Evolutionary conservation across 2,329 filamentous ascomycete species (phyloP), one percentile per base, ranked within the genome.

Genomic region (Aspergillus cejpii): DNA sequence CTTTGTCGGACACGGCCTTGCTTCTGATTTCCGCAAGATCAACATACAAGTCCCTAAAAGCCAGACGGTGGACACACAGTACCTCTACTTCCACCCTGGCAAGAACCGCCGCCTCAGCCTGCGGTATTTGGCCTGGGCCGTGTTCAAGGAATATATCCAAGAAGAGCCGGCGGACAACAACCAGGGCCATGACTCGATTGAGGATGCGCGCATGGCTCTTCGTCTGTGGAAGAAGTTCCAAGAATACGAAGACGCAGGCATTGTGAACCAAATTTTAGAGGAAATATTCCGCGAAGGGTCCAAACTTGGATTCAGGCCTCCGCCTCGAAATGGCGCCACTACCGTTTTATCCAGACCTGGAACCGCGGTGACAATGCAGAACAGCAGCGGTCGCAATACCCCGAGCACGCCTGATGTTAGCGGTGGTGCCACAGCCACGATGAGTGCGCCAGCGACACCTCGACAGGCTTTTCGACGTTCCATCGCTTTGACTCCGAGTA

Each of bases 1-100:
- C 51, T 98, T 98, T 63, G 79, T 98, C 4, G 92, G 92, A 2
- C 92, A 98, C 60, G 91, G 91, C 3, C 75, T 98, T 33, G 87
- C 87, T 54, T 91, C 92, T 56, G 92, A 98, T 67, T 97, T 98
- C 70, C 87, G 92, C 42, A 94, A 94, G 44, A 94, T 95, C 69
- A 98, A 98, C 66, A 96, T 98, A 44, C 87, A 96, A 64, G 85
- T 98, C 0, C 92, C 94, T 1, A 87, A 84, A 62, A 69, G 79
- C 3, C 92, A 98, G 64, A 85, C 95, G 27, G 88, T 98, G 44
- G 92, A 98, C 67, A 98, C 94, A 0, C 89, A 90, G 54, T 85
- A 94, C 52, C 76, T 95, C 1, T 97, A 94, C 72, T 94, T 86
- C 67, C 81, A 94, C 47, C 81, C 84, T 44, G 76, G 80, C 12